Percentiles rank a stretch among this genome's conserved stretches.
Evolutionary conservation across 495 filamentous ascomycete genomes (phyloP).

Genomic region (Penicillium coprophilum): DNA sequence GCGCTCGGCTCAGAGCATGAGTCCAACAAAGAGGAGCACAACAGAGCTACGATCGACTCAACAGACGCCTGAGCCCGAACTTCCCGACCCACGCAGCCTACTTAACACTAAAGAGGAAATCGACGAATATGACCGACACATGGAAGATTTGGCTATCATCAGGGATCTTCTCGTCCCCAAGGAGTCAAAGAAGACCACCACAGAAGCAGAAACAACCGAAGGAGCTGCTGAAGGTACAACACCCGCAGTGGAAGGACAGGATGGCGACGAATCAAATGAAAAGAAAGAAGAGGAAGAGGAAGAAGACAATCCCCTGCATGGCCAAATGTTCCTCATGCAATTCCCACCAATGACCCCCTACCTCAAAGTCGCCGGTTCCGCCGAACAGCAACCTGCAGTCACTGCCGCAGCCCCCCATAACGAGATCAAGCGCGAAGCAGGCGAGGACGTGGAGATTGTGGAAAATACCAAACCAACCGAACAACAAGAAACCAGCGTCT

Average conservation of each 20-base stretch:
- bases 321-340: constrained; percentile 54
- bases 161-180: constrained; percentile 36
- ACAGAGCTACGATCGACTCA: constrained; percentile 4
- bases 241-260: constrained; percentile 12
- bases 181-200: constrained; percentile 22
- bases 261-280: constrained; percentile 17
- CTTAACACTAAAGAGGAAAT: constrained; percentile 49
- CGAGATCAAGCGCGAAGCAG: constrained; percentile 39
- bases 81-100: constrained; percentile 36
- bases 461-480: constrained; percentile 23
- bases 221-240: constrained; percentile 13
- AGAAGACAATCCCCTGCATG: constrained; percentile 34
- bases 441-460: constrained; percentile 31
- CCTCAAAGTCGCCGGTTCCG: constrained; percentile 36
- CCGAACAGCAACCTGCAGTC: constrained; percentile 8
- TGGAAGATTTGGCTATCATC: constrained; percentile 39
- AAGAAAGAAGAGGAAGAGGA: constrained; percentile 32
- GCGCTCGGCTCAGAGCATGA: constrained; percentile 22
- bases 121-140: constrained; percentile 48
- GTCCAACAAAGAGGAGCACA: constrained; percentile 10
- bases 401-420: constrained; percentile 10
- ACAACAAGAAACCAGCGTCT: constrained; percentile 24
- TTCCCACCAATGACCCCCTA: constrained; percentile 56
- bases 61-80: constrained; percentile 8
- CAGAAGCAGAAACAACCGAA: constrained; percentile 16